These are phyloP conservation scores for Conringia planisiliqua DNA, from an alignment of 345 rosid species.

Conservation along the genomic window DNA sequence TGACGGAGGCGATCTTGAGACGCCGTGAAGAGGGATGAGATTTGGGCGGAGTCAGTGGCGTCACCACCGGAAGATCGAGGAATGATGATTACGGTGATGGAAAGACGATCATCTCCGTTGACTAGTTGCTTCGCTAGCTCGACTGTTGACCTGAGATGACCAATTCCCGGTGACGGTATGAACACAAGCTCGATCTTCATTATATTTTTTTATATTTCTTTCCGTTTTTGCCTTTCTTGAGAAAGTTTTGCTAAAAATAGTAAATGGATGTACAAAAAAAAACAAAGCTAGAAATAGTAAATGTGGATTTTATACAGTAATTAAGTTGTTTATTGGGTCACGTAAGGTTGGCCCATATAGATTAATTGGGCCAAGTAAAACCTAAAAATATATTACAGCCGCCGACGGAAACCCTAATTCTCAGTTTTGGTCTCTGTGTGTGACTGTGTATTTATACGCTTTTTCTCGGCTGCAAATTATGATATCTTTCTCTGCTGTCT, in stretches of 20 bases:
- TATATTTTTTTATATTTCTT: background rate
- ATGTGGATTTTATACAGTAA: background rate
- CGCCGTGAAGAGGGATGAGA: constrained; percentile 3
- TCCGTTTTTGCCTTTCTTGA: background rate
- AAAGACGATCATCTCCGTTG: constrained; percentile 28
- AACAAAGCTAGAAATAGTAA: background rate
- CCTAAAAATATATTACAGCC: background rate
- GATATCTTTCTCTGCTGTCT: background rate
- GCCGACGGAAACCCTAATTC: background rate
- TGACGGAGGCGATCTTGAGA: constrained; percentile 19
- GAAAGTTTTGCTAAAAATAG: background rate
- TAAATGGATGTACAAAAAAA: too few relatives aligned
- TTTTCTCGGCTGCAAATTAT: background rate
- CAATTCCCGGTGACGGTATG: constrained; percentile 41
- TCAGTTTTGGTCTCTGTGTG: background rate
- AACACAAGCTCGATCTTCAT: constrained; percentile 46
- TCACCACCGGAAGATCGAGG: background rate
- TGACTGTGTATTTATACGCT: constrained; percentile 7
- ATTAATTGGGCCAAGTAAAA: background rate
- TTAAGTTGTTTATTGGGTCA: background rate
- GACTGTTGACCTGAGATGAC: constrained; percentile 44
- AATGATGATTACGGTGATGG: constrained; percentile 42
- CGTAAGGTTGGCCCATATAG: background rate
- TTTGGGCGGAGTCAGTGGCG: background rate
- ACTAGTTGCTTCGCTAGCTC: constrained; percentile 44